A percentile compares a stretch with the other conserved stretches of the same genome.
phyloP scores from a whole-genome alignment of 176 grass and related monocot genomes.

The Thalia dealbata region DNA sequence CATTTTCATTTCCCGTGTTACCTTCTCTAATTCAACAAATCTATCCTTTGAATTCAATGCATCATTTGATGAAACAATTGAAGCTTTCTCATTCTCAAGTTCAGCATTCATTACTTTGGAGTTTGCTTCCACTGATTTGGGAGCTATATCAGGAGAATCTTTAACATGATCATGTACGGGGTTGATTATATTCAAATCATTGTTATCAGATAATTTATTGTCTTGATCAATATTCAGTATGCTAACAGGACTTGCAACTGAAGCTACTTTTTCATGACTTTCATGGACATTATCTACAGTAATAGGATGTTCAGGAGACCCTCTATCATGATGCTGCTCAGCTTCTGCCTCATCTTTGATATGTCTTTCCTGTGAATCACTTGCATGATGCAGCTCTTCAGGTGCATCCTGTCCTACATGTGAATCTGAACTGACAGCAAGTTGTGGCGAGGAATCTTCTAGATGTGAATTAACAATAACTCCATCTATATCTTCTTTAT shows the following conservation, averaged over 20 bases:
- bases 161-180: constrained; percentile 17
- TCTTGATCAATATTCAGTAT: constrained; percentile 23
- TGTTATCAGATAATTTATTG: constrained; percentile 12
- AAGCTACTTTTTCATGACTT: constrained; percentile 25
- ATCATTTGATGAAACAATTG: constrained; percentile 25
- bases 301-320: constrained; percentile 24
- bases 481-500: constrained; percentile 30
- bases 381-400: constrained; percentile 28
- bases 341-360: constrained; percentile 22
- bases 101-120: constrained; percentile 22
- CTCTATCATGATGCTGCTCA: constrained; percentile 27
- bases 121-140: constrained; percentile 23
- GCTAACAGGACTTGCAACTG: constrained; percentile 5
- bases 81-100: constrained; percentile 36
- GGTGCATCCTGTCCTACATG: constrained; percentile 19
- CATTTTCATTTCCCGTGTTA: constrained; percentile 88
- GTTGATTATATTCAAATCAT: constrained; percentile 25
- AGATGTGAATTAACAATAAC: background rate
- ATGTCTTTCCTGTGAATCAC: constrained; percentile 25
- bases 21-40: constrained; percentile 50
- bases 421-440: constrained; percentile 23
- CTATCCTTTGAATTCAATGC: constrained; percentile 31
- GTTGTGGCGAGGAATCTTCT: constrained; percentile 13
- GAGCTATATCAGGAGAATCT: constrained; percentile 18
- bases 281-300: constrained; percentile 25